Evolutionary conservation across 1,284 basidiomycete genomes (phyloP).

Genomic region (Leccinum subatratum): DNA sequence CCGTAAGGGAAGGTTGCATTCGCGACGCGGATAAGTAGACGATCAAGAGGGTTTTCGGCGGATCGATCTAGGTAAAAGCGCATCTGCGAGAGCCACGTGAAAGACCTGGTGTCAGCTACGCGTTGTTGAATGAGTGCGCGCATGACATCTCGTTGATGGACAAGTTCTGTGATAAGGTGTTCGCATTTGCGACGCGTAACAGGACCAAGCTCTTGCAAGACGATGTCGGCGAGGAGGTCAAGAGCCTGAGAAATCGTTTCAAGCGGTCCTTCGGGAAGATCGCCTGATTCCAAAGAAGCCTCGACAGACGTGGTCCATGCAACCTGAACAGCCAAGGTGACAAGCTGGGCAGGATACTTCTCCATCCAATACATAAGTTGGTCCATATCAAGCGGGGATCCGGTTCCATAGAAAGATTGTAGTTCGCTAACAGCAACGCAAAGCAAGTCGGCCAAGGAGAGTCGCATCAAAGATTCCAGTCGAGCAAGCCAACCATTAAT

Average conservation of each 20-base stretch:
- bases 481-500: constrained; percentile 98
- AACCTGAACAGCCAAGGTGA: constrained; percentile 90
- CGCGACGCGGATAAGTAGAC: constrained; percentile 80
- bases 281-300: constrained; percentile 54
- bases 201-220: constrained; percentile 82
- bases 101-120: constrained; percentile 66
- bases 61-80: constrained; percentile 86
- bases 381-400: constrained; percentile 50
- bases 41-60: constrained; percentile 71
- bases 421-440: constrained; percentile 76
- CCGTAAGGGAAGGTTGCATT: constrained; percentile 95
- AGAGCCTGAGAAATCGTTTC: constrained; percentile 78
- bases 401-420: constrained; percentile 74
- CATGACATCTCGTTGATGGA: constrained; percentile 94
- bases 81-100: constrained; percentile 98
- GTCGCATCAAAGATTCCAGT: constrained; percentile 92
- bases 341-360: constrained; percentile 90
- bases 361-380: constrained; percentile 88
- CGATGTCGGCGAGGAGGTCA: constrained; percentile 92
- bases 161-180: constrained; percentile 97
- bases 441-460: constrained; percentile 82
- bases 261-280: constrained; percentile 63
- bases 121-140: constrained; percentile 71
- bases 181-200: constrained; percentile 96
- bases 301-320: constrained; percentile 92